phyloP scores from a whole-genome alignment of 2,329 filamentous ascomycete genomes.

The Fonsecaea pedrosoi region DNA sequence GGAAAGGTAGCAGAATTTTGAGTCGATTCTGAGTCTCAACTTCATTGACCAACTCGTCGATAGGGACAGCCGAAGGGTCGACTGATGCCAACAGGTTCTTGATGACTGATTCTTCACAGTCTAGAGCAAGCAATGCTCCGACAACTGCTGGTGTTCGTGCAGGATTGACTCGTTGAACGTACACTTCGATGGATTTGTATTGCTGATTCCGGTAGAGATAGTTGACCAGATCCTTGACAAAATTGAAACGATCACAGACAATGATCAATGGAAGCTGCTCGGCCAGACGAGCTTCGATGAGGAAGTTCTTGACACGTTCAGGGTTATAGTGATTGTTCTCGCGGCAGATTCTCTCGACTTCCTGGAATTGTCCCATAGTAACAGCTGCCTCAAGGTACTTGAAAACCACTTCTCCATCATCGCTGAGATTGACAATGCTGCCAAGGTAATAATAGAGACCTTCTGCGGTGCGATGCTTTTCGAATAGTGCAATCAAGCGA shows the following conservation, averaged over 20 bases:
- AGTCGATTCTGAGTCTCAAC: slow-evolving; percentile 96
- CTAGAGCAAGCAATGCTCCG: slow-evolving; percentile 91
- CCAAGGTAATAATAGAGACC: slow-evolving; percentile 98
- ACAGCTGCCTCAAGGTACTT: slow-evolving; percentile 99
- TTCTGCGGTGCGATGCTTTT: slow-evolving; percentile 97
- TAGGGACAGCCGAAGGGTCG: slow-evolving; percentile 82
- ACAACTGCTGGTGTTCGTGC: slow-evolving; percentile 88
- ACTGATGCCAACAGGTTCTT: slow-evolving; percentile 88
- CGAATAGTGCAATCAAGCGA: slow-evolving; percentile 87
- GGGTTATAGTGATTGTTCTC: slow-evolving; percentile 90
- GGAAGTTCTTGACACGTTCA: slow-evolving; percentile 98
- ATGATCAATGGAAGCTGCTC: slow-evolving; percentile 97
- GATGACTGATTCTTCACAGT: slow-evolving; percentile 96
- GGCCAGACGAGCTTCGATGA: slow-evolving; percentile 90
- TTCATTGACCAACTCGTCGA: slow-evolving; percentile 90
- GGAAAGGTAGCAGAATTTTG: slow-evolving; percentile 93
- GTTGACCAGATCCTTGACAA: slow-evolving; percentile 93
- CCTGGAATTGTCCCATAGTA: slow-evolving; percentile 88
- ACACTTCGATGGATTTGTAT: slow-evolving; percentile 98
- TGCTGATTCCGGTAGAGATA: slow-evolving; percentile 99
- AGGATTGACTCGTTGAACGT: slow-evolving; percentile 96
- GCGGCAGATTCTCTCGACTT: slow-evolving; percentile 95
- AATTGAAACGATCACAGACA: slow-evolving; percentile 99
- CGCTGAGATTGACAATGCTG: slow-evolving; percentile 95
- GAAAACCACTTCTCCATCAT: slow-evolving; percentile 95